Base-by-base conservation (phyloP, 2,329 filamentous ascomycete genomes). In the Didymella glomerata region DNA sequence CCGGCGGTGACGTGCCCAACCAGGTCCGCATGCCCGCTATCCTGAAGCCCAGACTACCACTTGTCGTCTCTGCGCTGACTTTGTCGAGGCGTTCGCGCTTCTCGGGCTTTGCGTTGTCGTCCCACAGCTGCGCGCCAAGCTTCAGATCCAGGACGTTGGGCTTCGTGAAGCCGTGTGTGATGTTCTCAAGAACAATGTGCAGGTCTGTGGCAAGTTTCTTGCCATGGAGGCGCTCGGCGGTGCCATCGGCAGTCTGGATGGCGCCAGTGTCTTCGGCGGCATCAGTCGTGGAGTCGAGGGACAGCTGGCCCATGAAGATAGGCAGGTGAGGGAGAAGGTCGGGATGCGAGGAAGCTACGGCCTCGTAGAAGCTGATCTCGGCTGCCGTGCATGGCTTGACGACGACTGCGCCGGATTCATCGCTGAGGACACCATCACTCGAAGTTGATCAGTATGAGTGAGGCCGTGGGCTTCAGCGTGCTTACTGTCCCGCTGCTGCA, bases 91-190 rank as follows among this genome's bases (percentile, higher is more conserved):
- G 81, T 24, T 77, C 81, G 16, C 86, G 79, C 74, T 90, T 90
- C 28, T 84, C 81, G 0, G 80, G 77, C 24, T 82, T 81, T 3
- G 88, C 85, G 61, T 82, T 81, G 36, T 96, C 91, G 14, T 91
- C 94, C 90, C 93, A 98, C 6, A 99, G 80, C 30, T 91, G 86
- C 48, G 88, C 85, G 42, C 95, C 95, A 20, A 99, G 86, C 80
- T 99, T 99, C 65, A 96, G 86, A 73, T 99, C 95, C 57, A 99
- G 82, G 8, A 99, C 92, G 68, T 97, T 98, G 7, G 95, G 92
- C 58, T 86, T 85, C 69, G 85, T 86, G 81, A 93, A 98, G 0
- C 92, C 92, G 64, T 86, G 85, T 0, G 92, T 88, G 7, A 91
- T 86, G 74, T 97, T 97, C 73, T 93, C 90, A 27, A 98, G 82